These are phyloP conservation scores for Stramenopiles sp. DNA, from an alignment of 352 stramenopile species.

Conservation along the genomic window DNA sequence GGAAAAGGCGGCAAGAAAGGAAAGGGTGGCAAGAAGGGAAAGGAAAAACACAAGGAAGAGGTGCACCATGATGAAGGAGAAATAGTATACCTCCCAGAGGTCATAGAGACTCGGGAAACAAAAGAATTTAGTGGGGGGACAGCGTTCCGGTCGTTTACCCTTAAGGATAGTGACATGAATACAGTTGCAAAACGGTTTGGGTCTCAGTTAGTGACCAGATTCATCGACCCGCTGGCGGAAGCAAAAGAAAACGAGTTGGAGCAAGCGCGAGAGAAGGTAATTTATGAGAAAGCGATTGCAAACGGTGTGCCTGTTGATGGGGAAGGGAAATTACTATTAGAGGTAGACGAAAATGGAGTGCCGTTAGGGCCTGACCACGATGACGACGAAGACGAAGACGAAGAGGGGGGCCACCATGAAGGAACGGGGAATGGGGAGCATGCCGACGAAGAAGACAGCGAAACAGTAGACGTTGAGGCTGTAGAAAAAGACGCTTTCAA, in stretches of 20 bases:
- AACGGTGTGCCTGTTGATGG: background rate
- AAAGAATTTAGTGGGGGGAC: background rate
- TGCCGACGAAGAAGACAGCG: background rate
- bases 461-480: background rate
- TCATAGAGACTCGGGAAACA: background rate
- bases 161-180: background rate
- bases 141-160: background rate
- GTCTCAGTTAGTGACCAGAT: background rate
- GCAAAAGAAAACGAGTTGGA: no score
- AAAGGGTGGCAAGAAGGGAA: background rate
- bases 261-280: no score
- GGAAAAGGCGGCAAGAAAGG: conserved; percentile 1
- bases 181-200: background rate
- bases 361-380: no score
- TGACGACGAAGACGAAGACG: background rate
- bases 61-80: background rate
- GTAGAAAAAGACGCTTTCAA: background rate
- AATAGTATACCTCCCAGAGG: background rate
- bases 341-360: no score
- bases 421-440: background rate
- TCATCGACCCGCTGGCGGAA: background rate
- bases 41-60: background rate
- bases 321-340: no score
- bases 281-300: background rate
- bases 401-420: background rate